Conservation (phyloP, 306 rosid species). For the Cicer judaicum region DNA sequence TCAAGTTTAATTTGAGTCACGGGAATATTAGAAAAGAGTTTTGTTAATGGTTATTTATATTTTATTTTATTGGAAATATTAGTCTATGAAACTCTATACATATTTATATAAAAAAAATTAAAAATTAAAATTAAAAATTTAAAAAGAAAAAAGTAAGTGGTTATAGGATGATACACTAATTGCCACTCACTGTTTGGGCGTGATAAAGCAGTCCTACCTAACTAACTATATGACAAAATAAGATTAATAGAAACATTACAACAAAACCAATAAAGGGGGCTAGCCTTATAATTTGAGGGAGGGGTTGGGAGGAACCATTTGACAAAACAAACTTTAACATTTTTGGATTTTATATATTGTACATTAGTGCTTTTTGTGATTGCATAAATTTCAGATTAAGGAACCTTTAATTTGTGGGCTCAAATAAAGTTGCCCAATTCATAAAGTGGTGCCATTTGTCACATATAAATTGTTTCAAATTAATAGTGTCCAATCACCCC, state of each 20-base stretch:
- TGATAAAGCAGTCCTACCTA: conserved; percentile 43
- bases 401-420: conserved; percentile 26
- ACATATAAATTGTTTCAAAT: conserved; percentile 29
- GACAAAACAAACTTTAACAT: conserved; percentile 19
- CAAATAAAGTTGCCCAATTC: conserved; percentile 35
- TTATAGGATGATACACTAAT: conserved; percentile 33
- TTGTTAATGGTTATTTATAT: no score
- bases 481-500: conserved; percentile 6
- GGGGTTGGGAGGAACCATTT: conserved; percentile 41
- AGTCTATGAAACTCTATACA: background rate
- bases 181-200: conserved; percentile 12
- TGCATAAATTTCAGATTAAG: conserved; percentile 42
- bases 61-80: background rate
- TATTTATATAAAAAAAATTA: background rate
- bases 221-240: conserved; percentile 30
- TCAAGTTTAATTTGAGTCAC: no score
- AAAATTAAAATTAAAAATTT: background rate
- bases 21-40: no score
- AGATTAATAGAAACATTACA: conserved; percentile 41
- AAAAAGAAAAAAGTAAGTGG: conserved; percentile 21
- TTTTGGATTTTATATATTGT: conserved; percentile 29
- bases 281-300: conserved; percentile 21
- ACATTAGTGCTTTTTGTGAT: conserved; percentile 40
- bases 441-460: conserved; percentile 37
- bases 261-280: conserved; percentile 40